Conservation (phyloP, 2,329 filamentous ascomycete genomes). For the Botryotinia globosa region DNA sequence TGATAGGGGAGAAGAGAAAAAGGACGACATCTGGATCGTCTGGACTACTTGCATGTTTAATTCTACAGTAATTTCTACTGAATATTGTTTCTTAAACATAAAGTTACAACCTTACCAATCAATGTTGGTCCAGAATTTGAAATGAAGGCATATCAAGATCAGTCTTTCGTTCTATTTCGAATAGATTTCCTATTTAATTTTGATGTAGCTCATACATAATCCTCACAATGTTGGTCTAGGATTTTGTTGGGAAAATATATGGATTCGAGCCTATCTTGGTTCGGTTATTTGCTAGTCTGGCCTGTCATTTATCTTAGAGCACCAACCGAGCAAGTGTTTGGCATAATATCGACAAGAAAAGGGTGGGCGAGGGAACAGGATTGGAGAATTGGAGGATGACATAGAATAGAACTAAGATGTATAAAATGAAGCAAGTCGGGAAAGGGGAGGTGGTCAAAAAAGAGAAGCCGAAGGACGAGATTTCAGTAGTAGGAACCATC, state of each 20-base stretch:
- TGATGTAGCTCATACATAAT: too few relatives aligned
- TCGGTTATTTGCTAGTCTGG: background rate
- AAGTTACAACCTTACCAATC: background rate
- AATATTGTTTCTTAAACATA: background rate
- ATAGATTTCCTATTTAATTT: too few relatives aligned
- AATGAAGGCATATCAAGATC: background rate
- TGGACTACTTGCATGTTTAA: background rate
- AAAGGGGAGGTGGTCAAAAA: background rate
- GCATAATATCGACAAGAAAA: background rate
- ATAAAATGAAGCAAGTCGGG: background rate
- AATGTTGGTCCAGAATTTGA: fast-evolving
- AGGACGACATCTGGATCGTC: background rate
- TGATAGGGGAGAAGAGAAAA: background rate
- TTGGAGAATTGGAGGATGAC: background rate
- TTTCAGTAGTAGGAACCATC: background rate
- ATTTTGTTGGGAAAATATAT: background rate
- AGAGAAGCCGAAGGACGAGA: background rate
- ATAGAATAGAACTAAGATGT: background rate
- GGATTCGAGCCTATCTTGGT: background rate
- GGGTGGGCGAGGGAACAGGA: background rate
- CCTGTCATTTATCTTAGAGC: background rate
- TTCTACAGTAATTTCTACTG: too few relatives aligned
- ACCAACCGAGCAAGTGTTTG: background rate
- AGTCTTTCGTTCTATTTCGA: background rate
- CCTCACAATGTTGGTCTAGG: too few relatives aligned